These are phyloP conservation scores for Phytophthora hybrid DNA, from an alignment of 352 stramenopile species.

Conservation along the genomic window DNA sequence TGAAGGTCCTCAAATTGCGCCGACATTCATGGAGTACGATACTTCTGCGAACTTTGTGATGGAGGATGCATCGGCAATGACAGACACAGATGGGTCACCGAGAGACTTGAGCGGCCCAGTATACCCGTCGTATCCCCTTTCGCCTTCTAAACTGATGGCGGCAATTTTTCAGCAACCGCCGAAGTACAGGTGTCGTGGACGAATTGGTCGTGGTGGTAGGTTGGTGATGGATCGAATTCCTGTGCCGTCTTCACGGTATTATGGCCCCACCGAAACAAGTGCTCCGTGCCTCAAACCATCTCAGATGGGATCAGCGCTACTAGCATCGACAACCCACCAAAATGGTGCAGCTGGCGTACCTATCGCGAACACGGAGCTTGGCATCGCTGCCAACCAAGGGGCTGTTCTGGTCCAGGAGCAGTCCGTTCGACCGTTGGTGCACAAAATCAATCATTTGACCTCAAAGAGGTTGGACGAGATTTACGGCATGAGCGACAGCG, in stretches of 20 bases:
- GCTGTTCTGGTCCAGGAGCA: constrained; percentile 74
- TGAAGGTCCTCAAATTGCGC: constrained; percentile 47
- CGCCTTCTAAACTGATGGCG: constrained; percentile 68
- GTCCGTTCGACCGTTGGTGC: constrained; percentile 54
- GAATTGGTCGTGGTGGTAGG: constrained; percentile 75
- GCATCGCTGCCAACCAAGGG: constrained; percentile 44
- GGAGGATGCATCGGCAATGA: constrained; percentile 33
- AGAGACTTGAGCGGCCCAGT: constrained; percentile 40
- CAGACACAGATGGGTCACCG: constrained; percentile 40
- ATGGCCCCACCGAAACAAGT: constrained; percentile 53
- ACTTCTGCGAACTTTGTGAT: constrained; percentile 72
- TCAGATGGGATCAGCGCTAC: neutral
- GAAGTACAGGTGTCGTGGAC: constrained; percentile 76
- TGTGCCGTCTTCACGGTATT: constrained; percentile 62
- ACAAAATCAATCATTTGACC: constrained; percentile 66
- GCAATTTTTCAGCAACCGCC: constrained; percentile 73
- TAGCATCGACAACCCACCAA: constrained; percentile 1
- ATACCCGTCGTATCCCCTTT: constrained; percentile 76
- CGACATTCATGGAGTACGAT: constrained; percentile 83
- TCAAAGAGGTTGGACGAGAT: constrained; percentile 77
- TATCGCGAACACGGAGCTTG: constrained; percentile 23
- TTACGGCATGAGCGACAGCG: constrained; percentile 87
- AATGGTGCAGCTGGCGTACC: constrained; percentile 13
- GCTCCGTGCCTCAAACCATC: constrained; percentile 52
- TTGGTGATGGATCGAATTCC: constrained; percentile 82